phyloP scores from a whole-genome alignment of 148 eudicot genomes.

The Fagopyrum tataricum region DNA sequence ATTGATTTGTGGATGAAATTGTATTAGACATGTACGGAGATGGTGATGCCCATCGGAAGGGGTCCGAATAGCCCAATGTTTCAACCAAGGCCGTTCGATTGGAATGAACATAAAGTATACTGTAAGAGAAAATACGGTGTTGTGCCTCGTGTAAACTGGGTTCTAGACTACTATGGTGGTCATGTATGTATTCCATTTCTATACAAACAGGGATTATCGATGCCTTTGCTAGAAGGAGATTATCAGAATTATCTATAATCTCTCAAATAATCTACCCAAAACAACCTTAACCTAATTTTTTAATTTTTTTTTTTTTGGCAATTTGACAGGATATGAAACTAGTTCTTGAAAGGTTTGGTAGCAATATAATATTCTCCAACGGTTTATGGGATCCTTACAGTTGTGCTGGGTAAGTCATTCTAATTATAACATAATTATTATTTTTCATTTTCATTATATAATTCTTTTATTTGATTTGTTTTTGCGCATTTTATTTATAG shows the following conservation, averaged over 20 bases:
- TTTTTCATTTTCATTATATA: neutral
- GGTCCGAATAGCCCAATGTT: conserved; percentile 36
- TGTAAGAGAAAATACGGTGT: conserved; percentile 20
- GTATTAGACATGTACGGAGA: neutral
- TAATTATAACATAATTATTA: neutral
- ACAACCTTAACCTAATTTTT: neutral
- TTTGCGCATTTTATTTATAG: conserved; percentile 12
- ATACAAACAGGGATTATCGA: too few relatives aligned
- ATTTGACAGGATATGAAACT: conserved; percentile 33
- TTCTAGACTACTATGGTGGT: conserved; percentile 35
- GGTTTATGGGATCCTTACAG: conserved; percentile 51
- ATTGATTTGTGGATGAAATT: neutral
- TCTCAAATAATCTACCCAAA: conserved; percentile 4
- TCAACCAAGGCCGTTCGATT: conserved; percentile 18
- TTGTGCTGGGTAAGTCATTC: conserved; percentile 32
- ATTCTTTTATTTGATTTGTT: neutral
- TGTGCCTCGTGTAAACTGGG: conserved; percentile 35
- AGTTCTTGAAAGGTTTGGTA: conserved; percentile 33
- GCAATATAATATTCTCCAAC: conserved; percentile 57
- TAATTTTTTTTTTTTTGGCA: too few relatives aligned
- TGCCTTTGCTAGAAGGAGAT: too few relatives aligned
- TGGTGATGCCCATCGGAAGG: conserved; percentile 29
- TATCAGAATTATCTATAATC: conserved; percentile 12
- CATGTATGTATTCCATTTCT: conserved; percentile 19
- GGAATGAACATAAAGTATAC: neutral